Conservation (phyloP, 148 eudicot species). For the Chenopodium album region DNA sequence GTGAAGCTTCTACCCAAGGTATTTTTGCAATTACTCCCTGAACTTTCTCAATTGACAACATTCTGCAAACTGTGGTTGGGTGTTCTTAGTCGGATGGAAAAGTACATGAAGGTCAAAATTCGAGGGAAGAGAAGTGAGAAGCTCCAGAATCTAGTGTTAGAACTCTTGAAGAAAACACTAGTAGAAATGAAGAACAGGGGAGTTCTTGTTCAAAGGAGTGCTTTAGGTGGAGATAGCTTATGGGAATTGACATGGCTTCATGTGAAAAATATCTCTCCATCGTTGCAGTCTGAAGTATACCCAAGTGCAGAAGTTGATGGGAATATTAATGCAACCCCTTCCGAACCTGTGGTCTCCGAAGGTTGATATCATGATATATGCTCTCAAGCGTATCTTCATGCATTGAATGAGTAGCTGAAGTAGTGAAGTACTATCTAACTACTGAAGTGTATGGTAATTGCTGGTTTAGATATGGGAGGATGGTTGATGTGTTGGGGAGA, state of each 20-base stretch:
- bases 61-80: slow-evolving; percentile 77
- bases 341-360: slow-evolving; percentile 24
- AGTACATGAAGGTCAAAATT: slow-evolving; percentile 62
- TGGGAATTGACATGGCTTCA: slow-evolving; percentile 82
- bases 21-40: slow-evolving; percentile 50
- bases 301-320: slow-evolving; percentile 34
- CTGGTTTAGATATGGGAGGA: background rate
- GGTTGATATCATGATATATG: slow-evolving; percentile 13
- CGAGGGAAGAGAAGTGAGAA: slow-evolving; percentile 72
- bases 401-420: background rate
- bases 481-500: background rate
- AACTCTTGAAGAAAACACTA: slow-evolving; percentile 62
- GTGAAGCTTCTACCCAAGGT: slow-evolving; percentile 63
- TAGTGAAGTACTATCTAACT: background rate
- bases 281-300: slow-evolving; percentile 55
- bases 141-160: slow-evolving; percentile 64
- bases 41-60: slow-evolving; percentile 51
- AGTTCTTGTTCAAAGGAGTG: slow-evolving; percentile 55
- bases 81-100: slow-evolving; percentile 66
- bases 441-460: background rate
- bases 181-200: slow-evolving; percentile 62
- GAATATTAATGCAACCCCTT: slow-evolving; percentile 10
- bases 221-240: slow-evolving; percentile 61
- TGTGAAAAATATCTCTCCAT: slow-evolving; percentile 57
- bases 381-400: background rate